Evolutionary conservation across 1,284 basidiomycete genomes (phyloP), one percentile per base, ranked within the genome.

Genomic region (Sporisorium graminicola): DNA sequence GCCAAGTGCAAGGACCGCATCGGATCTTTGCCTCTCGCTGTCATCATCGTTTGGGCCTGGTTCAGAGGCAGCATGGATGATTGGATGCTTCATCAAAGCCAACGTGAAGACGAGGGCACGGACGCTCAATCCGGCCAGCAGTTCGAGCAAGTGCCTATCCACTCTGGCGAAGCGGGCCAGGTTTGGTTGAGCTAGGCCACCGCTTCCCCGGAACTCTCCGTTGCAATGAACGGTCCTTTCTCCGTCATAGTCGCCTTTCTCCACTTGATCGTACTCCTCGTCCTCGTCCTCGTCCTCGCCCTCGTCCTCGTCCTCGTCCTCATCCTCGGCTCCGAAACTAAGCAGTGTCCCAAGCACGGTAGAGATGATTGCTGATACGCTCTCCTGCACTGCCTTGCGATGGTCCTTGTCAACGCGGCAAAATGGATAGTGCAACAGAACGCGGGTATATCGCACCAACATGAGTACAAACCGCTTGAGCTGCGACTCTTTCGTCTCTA

Each of bases 351-450:
- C 49, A 24, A 59, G 58, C 12, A 52, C 49, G 29, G 58, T 59
- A 10, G 47, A 42, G 10, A 51, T 37, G 37, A 52, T 59, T 5
- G 58, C 49, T 14, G 58, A 59, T n/a, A 44, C 40, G 40, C 58
- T 59, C 26, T 59, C 58, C 37, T 59, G 58, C 9, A 49, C 46
- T 24, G 58, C 47, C 40, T 29, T 51, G 24, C 58, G 58, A n/a
- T 59, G 58, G 35, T 59, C 47, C 44, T 9, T 51, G 27, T 59
- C 58, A 3, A 44, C 33, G 13, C 58, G 58, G 40, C 58, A 59
- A 47, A 59, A 52, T 14, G 58, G 58, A 52, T 59, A 59, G 58
- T 59, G 58, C 12, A 59, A 40, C 47, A 59, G 27, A 27, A 59
- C 58, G 26, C 58, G 47, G 18, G 58, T 43, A 26, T 59, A 59